These are phyloP conservation scores for Terfezia boudieri DNA, from an alignment of 495 filamentous ascomycete species.

Conservation along the genomic window DNA sequence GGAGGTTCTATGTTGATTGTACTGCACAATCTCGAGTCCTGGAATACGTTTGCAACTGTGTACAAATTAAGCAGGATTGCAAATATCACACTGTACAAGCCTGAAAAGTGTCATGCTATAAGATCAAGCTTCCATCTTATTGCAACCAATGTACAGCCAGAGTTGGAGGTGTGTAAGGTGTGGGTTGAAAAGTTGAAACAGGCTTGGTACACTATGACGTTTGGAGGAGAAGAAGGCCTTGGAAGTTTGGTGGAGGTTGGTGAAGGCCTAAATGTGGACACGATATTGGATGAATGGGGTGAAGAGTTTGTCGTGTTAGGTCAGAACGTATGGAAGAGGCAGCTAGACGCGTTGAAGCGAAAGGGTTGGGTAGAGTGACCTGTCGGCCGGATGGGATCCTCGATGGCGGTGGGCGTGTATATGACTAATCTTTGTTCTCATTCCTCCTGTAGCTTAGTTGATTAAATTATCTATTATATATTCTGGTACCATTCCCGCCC, in stretches of 20 bases:
- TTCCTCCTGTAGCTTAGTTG: too few relatives aligned
- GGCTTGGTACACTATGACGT: constrained; percentile 27
- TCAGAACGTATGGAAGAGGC: constrained; percentile 1
- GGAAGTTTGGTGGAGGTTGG: constrained; percentile 2
- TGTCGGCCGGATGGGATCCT: too few relatives aligned
- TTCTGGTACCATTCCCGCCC: too few relatives aligned
- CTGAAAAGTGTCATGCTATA: constrained; percentile 20
- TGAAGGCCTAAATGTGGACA: constrained; percentile 11
- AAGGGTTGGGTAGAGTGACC: too few relatives aligned
- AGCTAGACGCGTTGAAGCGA: constrained; percentile 4
- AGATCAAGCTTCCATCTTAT: constrained; percentile 36
- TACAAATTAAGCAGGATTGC: constrained; percentile 26
- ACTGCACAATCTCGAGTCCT: constrained; percentile 28
- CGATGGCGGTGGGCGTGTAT: too few relatives aligned
- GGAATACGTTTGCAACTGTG: constrained; percentile 22
- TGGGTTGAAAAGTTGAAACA: constrained; percentile 25
- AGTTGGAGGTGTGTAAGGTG: constrained; percentile 12
- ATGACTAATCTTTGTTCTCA: too few relatives aligned
- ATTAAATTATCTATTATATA: too few relatives aligned
- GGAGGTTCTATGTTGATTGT: constrained; percentile 30
- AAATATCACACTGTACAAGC: constrained; percentile 28
- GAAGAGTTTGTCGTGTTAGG: constrained; percentile 19
- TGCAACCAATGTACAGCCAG: constrained; percentile 25
- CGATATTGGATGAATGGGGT: constrained; percentile 26
- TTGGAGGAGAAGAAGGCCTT: constrained; percentile 21